Conservation (phyloP, 1,284 basidiomycete genomes). For the Ganoderma lingzhi region DNA sequence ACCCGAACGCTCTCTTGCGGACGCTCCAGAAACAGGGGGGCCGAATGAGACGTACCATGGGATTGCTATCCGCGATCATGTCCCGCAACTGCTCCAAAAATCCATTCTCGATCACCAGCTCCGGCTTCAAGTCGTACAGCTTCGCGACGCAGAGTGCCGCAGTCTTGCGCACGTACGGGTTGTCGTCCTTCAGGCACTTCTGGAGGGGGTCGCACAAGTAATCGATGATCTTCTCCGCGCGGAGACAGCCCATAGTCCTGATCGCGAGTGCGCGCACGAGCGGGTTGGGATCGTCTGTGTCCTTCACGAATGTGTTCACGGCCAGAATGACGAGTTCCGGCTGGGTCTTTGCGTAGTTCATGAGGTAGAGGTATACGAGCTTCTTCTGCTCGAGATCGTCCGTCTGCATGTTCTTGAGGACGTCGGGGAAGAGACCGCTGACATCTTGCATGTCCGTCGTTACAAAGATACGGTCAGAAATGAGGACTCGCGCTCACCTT, state of each 20-base stretch:
- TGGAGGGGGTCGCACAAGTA: conserved; percentile 95
- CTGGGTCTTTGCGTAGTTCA: conserved; percentile 99
- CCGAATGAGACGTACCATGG: conserved; percentile 74
- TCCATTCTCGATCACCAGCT: conserved; percentile 93
- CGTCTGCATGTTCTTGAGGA: conserved; percentile 99
- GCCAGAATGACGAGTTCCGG: conserved; percentile 98
- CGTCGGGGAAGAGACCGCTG: conserved; percentile 96
- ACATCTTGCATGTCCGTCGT: conserved; percentile 68
- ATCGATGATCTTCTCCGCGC: conserved; percentile 99
- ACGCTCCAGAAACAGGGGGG: conserved; percentile 15
- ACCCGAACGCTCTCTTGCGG: background rate
- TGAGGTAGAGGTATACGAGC: conserved; percentile 97
- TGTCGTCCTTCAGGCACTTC: conserved; percentile 92
- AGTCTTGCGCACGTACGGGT: conserved; percentile 98
- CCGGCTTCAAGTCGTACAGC: conserved; percentile 96
- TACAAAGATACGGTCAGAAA: conserved; percentile 28
- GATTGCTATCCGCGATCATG: conserved; percentile 95
- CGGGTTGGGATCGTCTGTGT: conserved; percentile 95
- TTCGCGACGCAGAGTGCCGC: conserved; percentile 97
- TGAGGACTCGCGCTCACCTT: conserved; percentile 59
- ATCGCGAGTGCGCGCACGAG: conserved; percentile 97
- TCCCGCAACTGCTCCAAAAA: conserved; percentile 91
- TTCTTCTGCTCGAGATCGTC: conserved; percentile 96
- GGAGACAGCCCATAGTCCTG: conserved; percentile 96
- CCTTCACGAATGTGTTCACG: conserved; percentile 98